Evolutionary conservation across 2,329 filamentous ascomycete genomes (phyloP).

Genomic region (Penicillium sp.): DNA sequence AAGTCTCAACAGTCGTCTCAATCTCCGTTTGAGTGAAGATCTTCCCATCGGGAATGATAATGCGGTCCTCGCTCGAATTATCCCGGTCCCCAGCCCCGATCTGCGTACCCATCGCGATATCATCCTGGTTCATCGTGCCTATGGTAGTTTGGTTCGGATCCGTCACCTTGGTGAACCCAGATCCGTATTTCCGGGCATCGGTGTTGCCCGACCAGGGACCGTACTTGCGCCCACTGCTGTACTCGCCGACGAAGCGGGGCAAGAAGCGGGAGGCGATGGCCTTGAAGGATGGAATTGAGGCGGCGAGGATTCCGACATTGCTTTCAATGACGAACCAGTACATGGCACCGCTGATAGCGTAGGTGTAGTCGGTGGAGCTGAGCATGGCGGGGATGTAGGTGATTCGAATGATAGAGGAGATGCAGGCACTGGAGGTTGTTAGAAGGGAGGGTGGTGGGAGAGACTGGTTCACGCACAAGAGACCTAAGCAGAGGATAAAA

Average conservation of each 20-base stretch:
- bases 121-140: slow-evolving; percentile 15
- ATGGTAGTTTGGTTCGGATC: slow-evolving; percentile 22
- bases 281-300: slow-evolving; percentile 45
- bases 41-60: slow-evolving; percentile 32
- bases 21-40: slow-evolving; percentile 35
- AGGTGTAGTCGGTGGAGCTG: slow-evolving; percentile 35
- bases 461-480: slow-evolving; percentile 35
- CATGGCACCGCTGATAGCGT: slow-evolving; percentile 44
- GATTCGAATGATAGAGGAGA: slow-evolving; percentile 51
- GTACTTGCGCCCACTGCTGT: slow-evolving; percentile 28
- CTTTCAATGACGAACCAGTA: slow-evolving; percentile 49
- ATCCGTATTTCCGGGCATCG: slow-evolving; percentile 19
- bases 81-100: slow-evolving; percentile 16
- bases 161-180: slow-evolving; percentile 30
- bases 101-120: slow-evolving; percentile 23
- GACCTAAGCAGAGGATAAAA: slow-evolving; percentile 53
- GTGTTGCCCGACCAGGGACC: slow-evolving; percentile 23
- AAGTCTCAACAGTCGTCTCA: slow-evolving; percentile 31
- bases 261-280: slow-evolving; percentile 43
- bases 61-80: slow-evolving; percentile 30
- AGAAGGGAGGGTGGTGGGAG: not conserved
- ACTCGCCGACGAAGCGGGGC: slow-evolving; percentile 43
- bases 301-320: slow-evolving; percentile 45
- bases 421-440: slow-evolving; percentile 41
- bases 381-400: slow-evolving; percentile 49